Conservation (phyloP, 129 eudicot genomes). For the Kitagawia praeruptora region DNA sequence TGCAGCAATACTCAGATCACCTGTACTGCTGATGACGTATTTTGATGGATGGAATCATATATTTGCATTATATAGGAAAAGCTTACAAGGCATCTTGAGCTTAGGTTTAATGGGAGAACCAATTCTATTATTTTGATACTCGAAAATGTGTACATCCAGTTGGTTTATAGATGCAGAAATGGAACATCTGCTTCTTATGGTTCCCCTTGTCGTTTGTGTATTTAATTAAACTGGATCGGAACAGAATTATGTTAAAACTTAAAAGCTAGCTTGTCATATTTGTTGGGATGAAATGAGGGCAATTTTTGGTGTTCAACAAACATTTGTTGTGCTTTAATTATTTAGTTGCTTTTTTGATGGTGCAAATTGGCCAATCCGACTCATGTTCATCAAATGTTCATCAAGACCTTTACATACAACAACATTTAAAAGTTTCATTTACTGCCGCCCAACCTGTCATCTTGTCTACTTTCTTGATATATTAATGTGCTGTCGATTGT, state of each 20-base stretch:
- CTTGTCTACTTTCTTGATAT: too few species aligned
- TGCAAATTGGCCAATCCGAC: too few species aligned
- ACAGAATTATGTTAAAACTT: not conserved
- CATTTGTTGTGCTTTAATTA: not conserved
- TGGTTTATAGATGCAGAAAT: slow-evolving; percentile 9
- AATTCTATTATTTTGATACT: slow-evolving; percentile 13
- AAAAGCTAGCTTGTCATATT: not conserved
- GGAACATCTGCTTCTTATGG: not conserved
- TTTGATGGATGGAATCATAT: slow-evolving; percentile 14
- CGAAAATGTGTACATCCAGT: slow-evolving; percentile 13
- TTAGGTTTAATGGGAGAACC: not conserved
- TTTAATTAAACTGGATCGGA: not conserved
- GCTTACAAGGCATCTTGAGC: slow-evolving; percentile 14
- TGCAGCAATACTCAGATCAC: slow-evolving; percentile 8
- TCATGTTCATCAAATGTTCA: too few species aligned
- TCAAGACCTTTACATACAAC: too few species aligned
- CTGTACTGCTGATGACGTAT: slow-evolving; percentile 12
- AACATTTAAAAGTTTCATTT: too few species aligned
- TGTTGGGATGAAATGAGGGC: not conserved
- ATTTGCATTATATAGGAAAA: slow-evolving; percentile 12
- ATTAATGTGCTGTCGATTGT: too few species aligned
- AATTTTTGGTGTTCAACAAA: not conserved
- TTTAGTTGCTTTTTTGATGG: not conserved
- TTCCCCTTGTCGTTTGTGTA: not conserved
- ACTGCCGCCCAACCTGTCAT: too few species aligned